A percentile compares a stretch with the other conserved stretches of the same genome.
phyloP scores from a whole-genome alignment of 345 rosid species.

The Pistacia vera region DNA sequence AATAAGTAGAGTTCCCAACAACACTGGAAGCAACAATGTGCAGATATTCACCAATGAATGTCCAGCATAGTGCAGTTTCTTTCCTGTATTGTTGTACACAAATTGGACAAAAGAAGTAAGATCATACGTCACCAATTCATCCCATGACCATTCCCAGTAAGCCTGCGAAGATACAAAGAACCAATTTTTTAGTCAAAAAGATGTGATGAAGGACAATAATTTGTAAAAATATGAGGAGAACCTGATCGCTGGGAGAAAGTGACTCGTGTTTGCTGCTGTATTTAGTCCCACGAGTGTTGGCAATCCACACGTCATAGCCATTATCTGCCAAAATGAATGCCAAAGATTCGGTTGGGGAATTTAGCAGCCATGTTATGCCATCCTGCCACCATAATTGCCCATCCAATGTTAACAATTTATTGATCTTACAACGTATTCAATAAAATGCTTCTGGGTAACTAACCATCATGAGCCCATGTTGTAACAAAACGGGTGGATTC shows the following conservation, averaged over 20 bases:
- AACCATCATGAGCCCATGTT: constrained; percentile 49
- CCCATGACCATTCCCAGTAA: constrained; percentile 73
- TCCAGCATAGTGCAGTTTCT: constrained; percentile 52
- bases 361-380: constrained; percentile 41
- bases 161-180: constrained; percentile 30
- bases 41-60: constrained; percentile 46
- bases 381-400: constrained; percentile 37
- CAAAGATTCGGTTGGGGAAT: constrained; percentile 42
- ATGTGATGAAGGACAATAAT: neutral
- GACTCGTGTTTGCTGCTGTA: constrained; percentile 42
- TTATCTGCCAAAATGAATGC: constrained; percentile 47
- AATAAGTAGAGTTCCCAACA: neutral
- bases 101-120: constrained; percentile 49
- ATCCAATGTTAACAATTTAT: neutral
- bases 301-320: constrained; percentile 55
- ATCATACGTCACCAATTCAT: constrained; percentile 50
- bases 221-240: neutral
- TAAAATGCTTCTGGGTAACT: constrained; percentile 4
- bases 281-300: constrained; percentile 51
- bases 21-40: neutral
- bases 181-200: neutral
- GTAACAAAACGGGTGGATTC: constrained; percentile 56
- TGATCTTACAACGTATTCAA: neutral
- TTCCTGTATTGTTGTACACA: constrained; percentile 40
- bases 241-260: constrained; percentile 32